A percentile compares a stretch with the other conserved stretches of the same genome.
Evolutionary conservation across 2,329 filamentous ascomycete species (phyloP).

Genomic region (Fusarium heterosporum): DNA sequence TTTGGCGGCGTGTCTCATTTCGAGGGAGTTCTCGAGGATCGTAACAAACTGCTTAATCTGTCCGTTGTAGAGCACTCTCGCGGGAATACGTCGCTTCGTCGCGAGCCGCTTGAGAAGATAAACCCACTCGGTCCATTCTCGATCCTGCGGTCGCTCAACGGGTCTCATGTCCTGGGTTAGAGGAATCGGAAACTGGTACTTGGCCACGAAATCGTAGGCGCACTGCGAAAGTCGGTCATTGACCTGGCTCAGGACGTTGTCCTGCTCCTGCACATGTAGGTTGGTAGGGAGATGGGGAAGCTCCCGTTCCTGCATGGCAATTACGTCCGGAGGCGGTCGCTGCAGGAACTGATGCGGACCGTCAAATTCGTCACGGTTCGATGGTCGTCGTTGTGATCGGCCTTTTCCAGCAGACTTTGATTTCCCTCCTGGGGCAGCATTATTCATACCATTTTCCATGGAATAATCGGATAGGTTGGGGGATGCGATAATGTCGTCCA

Average conservation of each 20-base stretch:
- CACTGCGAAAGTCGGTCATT: conserved; percentile 88
- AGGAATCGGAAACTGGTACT: conserved; percentile 90
- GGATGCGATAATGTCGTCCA: conserved; percentile 69
- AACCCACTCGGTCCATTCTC: conserved; percentile 94
- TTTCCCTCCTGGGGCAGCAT: conserved; percentile 56
- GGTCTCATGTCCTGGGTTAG: conserved; percentile 84
- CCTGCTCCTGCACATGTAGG: conserved; percentile 85
- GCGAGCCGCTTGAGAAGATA: conserved; percentile 87
- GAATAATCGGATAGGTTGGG: conserved; percentile 71
- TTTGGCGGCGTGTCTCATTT: conserved; percentile 87
- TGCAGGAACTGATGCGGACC: conserved; percentile 86
- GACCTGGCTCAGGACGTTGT: conserved; percentile 81
- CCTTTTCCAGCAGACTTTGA: conserved; percentile 61
- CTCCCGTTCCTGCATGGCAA: conserved; percentile 82
- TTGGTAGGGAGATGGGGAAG: conserved; percentile 86
- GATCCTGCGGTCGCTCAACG: conserved; percentile 77
- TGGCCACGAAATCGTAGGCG: conserved; percentile 90
- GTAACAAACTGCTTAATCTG: conserved; percentile 94
- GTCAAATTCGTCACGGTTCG: conserved; percentile 90
- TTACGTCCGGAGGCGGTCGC: conserved; percentile 75
- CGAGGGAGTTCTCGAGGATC: conserved; percentile 86
- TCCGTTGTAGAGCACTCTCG: conserved; percentile 85
- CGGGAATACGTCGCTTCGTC: conserved; percentile 86
- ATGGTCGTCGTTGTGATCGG: conserved; percentile 74
- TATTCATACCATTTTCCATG: conserved; percentile 62